Base-by-base conservation (phyloP, 1,139 yeast species). In the Pichia sp. region DNA sequence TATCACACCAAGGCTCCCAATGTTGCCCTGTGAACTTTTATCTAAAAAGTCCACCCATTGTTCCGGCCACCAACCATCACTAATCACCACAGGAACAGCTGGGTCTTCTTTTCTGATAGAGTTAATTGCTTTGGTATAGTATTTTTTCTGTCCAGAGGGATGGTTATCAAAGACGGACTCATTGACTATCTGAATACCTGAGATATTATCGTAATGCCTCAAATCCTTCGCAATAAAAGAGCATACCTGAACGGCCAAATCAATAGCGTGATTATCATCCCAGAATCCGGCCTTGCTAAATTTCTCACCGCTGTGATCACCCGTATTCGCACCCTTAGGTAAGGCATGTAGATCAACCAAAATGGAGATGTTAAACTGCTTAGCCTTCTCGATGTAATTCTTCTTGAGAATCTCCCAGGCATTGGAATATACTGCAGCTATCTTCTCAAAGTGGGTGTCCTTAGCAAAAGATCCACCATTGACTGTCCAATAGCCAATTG, bases 51-150 rank as follows among this genome's bases (percentile, higher is more conserved):
- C 66, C 15, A 71, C 78, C 87, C 91, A 85, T 52, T 74, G 84
- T 42, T 72, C 72, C 4, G 93, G 72, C 77, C 87, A 80, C 97
- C 97, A 91, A 4, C 95, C 95, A 55, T 91, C 97, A 2, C 96
- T 84, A 34, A 91, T 82, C 14, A 83, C 63, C 8, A 91, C 65
- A 0, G 96, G 96, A 21, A 86, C 59, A 4, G 61, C 61, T 0
- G 55, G 38, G 51, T 85, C 82, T 10, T 65, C 63, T 19, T 61
- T 57, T 29, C 93, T 67, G 31, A 88, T 77, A 38, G 70, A 69
- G 29, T 67, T 64, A 27, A 77, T 62, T 0, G 94, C 94, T 15
- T 73, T 72, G n/a, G 68, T 55, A 53, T 88, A 88, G 57, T 80
- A 91, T 8, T 64, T 53, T 40, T 67, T 63, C 51, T 81, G 86